Evolutionary conservation across 2,329 filamentous ascomycete species (phyloP).

Genomic region (Aspergillus flavus): DNA sequence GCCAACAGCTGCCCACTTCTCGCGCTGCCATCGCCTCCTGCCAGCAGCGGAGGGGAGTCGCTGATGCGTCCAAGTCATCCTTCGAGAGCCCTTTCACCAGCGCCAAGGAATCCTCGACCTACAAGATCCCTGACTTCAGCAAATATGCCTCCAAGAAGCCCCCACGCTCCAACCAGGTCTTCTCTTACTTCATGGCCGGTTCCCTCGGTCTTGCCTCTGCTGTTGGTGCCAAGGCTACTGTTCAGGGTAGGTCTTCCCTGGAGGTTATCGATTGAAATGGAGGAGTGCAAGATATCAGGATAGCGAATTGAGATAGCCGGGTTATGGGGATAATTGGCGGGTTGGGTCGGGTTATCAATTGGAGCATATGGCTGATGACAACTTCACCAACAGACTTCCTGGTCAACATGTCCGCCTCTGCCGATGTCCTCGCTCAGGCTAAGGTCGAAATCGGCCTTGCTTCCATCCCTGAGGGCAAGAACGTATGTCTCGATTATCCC

Average conservation of each 20-base stretch:
- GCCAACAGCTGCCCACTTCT: constrained; percentile 49
- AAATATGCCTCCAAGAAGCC: constrained; percentile 76
- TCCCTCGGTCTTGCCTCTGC: constrained; percentile 89
- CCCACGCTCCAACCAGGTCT: constrained; percentile 77
- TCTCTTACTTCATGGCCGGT: constrained; percentile 98
- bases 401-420: constrained; percentile 99
- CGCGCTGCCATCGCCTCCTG: constrained; percentile 45
- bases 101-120: constrained; percentile 52
- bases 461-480: constrained; percentile 97
- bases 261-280: constrained; percentile 11
- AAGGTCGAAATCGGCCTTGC: constrained; percentile 97
- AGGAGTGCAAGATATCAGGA: constrained; percentile 1
- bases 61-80: constrained; percentile 42
- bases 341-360: not conserved
- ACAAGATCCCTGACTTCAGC: constrained; percentile 83
- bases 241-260: constrained; percentile 74
- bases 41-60: constrained; percentile 45
- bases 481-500: constrained; percentile 63
- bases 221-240: constrained; percentile 94
- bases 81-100: constrained; percentile 61
- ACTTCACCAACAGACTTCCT: constrained; percentile 76
- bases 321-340: constrained; percentile 1
- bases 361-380: constrained; percentile 3
- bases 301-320: not conserved
- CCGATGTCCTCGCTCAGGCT: constrained; percentile 97